Evolutionary conservation across 805 yeast species (phyloP).

Genomic region (Kluyveromyces starmeri): DNA sequence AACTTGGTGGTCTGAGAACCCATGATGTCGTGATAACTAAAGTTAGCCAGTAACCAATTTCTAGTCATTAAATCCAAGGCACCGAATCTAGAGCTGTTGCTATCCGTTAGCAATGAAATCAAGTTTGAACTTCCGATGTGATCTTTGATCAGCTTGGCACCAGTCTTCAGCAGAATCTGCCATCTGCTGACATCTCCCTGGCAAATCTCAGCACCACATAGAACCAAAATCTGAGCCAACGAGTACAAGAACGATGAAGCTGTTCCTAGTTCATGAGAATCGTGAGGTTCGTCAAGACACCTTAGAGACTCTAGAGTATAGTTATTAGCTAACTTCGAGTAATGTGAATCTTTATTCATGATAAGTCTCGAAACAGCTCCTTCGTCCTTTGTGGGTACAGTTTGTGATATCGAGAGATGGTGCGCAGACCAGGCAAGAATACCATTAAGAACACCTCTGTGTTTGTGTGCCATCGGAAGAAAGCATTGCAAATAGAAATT

Average conservation of each 20-base stretch:
- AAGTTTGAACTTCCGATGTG: constrained; percentile 54
- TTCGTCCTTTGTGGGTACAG: not conserved
- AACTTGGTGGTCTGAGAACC: constrained; percentile 63
- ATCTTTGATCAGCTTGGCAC: constrained; percentile 49
- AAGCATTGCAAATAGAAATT: constrained; percentile 46
- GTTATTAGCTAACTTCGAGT: constrained; percentile 11
- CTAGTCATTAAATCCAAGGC: constrained; percentile 21
- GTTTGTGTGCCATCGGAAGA: constrained; percentile 42
- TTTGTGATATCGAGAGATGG: constrained; percentile 15
- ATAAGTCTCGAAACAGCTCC: not conserved
- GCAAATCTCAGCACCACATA: constrained; percentile 77
- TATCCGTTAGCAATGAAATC: constrained; percentile 42
- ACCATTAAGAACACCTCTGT: constrained; percentile 41
- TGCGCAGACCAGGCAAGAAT: constrained; percentile 51
- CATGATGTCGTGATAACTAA: constrained; percentile 72
- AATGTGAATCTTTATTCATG: constrained; percentile 1
- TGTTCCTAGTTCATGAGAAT: not conserved
- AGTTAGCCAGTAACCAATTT: constrained; percentile 67
- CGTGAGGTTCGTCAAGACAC: constrained; percentile 6
- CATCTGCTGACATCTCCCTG: constrained; percentile 73
- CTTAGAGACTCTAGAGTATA: constrained; percentile 16
- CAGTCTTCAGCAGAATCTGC: constrained; percentile 58
- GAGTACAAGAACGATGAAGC: constrained; percentile 11
- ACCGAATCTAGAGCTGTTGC: constrained; percentile 7
- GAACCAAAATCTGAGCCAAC: constrained; percentile 56